These are phyloP conservation scores for Naganishia randhawae DNA, from an alignment of 768 basidiomycete genomes.

Conservation along the genomic window DNA sequence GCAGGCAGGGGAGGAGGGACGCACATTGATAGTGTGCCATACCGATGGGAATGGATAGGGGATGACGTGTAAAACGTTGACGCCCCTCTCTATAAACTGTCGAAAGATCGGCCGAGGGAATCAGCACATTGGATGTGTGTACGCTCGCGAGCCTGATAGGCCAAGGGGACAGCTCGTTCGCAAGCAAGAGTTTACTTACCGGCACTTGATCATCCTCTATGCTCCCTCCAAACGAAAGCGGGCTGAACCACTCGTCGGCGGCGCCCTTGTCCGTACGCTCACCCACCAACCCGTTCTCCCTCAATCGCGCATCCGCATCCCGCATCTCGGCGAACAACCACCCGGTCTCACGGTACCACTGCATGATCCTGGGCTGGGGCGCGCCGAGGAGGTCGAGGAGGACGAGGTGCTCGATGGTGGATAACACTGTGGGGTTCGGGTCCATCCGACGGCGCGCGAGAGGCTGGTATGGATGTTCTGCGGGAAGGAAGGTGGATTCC, in stretches of 20 bases:
- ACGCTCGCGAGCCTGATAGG: too few species aligned
- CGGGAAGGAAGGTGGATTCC: constrained; percentile 63
- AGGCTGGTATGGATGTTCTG: constrained; percentile 59
- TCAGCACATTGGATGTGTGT: too few species aligned
- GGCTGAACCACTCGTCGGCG: constrained; percentile 37
- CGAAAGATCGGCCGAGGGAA: too few species aligned
- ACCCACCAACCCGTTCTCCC: constrained; percentile 62
- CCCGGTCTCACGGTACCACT: constrained; percentile 79
- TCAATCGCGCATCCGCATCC: constrained; percentile 68
- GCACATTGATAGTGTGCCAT: constrained; percentile 76
- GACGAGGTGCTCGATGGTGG: constrained; percentile 81
- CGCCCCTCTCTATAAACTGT: constrained; percentile 69
- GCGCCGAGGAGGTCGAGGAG: constrained; percentile 89
- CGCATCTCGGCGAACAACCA: constrained; percentile 84
- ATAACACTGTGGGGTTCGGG: constrained; percentile 62
- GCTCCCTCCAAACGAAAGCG: constrained; percentile 42
- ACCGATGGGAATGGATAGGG: constrained; percentile 80
- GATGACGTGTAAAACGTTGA: constrained; percentile 85
- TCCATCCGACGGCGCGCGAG: constrained; percentile 52
- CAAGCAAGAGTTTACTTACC: constrained; percentile 37
- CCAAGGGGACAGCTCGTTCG: too few species aligned
- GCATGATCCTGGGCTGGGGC: constrained; percentile 66
- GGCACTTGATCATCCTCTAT: constrained; percentile 93
- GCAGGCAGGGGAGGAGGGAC: constrained; percentile 35
- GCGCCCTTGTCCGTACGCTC: constrained; percentile 27